These are phyloP conservation scores for Oxyria digyna DNA, from an alignment of 148 eudicot genomes.

Conservation along the genomic window DNA sequence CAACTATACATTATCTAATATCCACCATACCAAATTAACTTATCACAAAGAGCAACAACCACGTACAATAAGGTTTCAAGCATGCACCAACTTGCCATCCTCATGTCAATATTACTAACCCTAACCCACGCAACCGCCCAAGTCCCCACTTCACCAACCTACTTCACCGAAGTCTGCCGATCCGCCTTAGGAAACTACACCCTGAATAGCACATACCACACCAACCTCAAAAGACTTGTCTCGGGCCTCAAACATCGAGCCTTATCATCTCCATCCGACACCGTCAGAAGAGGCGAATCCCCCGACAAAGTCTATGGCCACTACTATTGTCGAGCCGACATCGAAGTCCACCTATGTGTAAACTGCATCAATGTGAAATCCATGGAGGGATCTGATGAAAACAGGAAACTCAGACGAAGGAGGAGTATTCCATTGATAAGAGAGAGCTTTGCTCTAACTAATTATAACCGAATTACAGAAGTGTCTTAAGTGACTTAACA, in stretches of 20 bases:
- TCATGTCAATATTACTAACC: not conserved
- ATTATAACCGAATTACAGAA: no score
- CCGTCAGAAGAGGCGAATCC: not conserved
- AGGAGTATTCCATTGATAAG: no score
- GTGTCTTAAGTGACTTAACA: no score
- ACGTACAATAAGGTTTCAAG: no score
- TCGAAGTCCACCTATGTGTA: not conserved
- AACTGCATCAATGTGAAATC: not conserved
- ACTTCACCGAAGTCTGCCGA: constrained; percentile 2
- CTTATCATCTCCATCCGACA: not conserved
- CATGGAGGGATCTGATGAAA: no score
- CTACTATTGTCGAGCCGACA: not conserved
- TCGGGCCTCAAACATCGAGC: not conserved
- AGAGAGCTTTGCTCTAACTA: no score
- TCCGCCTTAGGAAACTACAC: not conserved
- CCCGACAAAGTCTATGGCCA: not conserved
- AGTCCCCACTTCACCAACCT: not conserved
- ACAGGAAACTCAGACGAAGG: no score
- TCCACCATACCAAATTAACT: no score
- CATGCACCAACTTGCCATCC: not conserved
- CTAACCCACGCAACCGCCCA: not conserved
- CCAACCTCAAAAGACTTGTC: not conserved
- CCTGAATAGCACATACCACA: not conserved
- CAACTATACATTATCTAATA: no score
- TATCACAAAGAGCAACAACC: no score